Conservation (phyloP, 768 basidiomycete genomes). For the Lactarius pseudohatsudake region DNA sequence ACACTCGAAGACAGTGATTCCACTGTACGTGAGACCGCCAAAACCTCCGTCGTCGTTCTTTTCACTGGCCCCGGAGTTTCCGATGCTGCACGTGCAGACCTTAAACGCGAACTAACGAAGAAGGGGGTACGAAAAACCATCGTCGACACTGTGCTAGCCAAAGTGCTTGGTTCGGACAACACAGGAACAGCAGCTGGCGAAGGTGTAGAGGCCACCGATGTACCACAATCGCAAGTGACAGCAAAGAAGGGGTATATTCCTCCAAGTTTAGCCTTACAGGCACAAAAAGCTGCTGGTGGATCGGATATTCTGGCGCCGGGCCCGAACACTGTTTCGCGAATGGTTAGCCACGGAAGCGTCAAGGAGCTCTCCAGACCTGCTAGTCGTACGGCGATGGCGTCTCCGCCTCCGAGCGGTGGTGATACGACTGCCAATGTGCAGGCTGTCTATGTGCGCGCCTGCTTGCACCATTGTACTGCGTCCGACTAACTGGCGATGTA, state of each 20-base stretch:
- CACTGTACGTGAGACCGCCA: conserved; percentile 84
- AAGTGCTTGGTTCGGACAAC: conserved; percentile 51
- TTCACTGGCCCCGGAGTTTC: conserved; percentile 83
- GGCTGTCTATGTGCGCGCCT: conserved; percentile 63
- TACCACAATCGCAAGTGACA: conserved; percentile 33
- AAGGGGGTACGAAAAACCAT: conserved; percentile 87
- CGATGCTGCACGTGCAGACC: conserved; percentile 85
- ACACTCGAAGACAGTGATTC: conserved; percentile 89
- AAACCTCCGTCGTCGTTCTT: conserved; percentile 75
- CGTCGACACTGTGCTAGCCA: conserved; percentile 72
- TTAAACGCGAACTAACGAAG: conserved; percentile 89
- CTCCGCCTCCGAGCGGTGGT: conserved; percentile 41
- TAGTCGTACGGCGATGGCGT: conserved; percentile 54
- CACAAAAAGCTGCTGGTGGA: conserved; percentile 43
- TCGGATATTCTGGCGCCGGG: conserved; percentile 30
- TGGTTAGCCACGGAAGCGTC: conserved; percentile 49
- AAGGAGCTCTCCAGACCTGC: conserved; percentile 55
- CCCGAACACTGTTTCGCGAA: conserved; percentile 40
- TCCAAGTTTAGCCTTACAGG: conserved; percentile 67
- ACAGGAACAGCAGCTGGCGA: conserved; percentile 47
- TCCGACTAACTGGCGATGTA: conserved; percentile 33
- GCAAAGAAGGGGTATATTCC: conserved; percentile 63
- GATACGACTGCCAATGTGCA: conserved; percentile 51
- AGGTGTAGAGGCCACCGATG: conserved; percentile 61
- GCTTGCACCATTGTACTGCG: conserved; percentile 1